phyloP scores from a whole-genome alignment of 2,329 filamentous ascomycete genomes.

The Didymella lethalis region DNA sequence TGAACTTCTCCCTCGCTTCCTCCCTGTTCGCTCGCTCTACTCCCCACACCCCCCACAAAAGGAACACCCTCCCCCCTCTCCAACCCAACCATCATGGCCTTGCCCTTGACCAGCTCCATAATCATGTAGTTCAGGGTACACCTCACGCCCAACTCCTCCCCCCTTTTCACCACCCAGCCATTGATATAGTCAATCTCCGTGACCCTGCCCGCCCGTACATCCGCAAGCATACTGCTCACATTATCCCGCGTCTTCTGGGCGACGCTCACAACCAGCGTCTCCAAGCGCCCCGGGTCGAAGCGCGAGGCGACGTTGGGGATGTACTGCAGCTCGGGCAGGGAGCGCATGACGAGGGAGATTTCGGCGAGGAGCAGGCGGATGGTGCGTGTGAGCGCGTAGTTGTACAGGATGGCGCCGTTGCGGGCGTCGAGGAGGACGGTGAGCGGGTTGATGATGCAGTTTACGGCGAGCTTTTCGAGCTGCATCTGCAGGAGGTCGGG shows the following conservation, averaged over 20 bases:
- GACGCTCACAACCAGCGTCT: slow-evolving; percentile 65
- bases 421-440: slow-evolving; percentile 79
- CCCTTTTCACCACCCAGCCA: slow-evolving; percentile 82
- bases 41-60: slow-evolving; percentile 29
- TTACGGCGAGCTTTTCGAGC: slow-evolving; percentile 79
- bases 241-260: slow-evolving; percentile 64
- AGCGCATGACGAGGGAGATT: slow-evolving; percentile 73
- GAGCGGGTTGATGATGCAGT: slow-evolving; percentile 79
- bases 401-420: slow-evolving; percentile 75
- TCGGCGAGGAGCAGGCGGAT: slow-evolving; percentile 78
- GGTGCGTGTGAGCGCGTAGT: slow-evolving; percentile 69
- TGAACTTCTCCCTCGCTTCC: too few species aligned
- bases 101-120: slow-evolving; percentile 75
- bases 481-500: slow-evolving; percentile 74
- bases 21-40: background rate
- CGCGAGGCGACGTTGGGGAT: slow-evolving; percentile 67
- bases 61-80: slow-evolving; percentile 54
- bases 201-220: slow-evolving; percentile 65
- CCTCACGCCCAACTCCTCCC: slow-evolving; percentile 74
- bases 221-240: slow-evolving; percentile 72
- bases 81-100: slow-evolving; percentile 58
- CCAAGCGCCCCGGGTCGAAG: slow-evolving; percentile 68
- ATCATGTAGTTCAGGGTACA: slow-evolving; percentile 77
- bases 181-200: slow-evolving; percentile 88
- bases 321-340: slow-evolving; percentile 75